Percentiles rank a stretch among this genome's conserved stretches.
phyloP scores from a whole-genome alignment of 768 basidiomycete species.

The Trametes meyenii region DNA sequence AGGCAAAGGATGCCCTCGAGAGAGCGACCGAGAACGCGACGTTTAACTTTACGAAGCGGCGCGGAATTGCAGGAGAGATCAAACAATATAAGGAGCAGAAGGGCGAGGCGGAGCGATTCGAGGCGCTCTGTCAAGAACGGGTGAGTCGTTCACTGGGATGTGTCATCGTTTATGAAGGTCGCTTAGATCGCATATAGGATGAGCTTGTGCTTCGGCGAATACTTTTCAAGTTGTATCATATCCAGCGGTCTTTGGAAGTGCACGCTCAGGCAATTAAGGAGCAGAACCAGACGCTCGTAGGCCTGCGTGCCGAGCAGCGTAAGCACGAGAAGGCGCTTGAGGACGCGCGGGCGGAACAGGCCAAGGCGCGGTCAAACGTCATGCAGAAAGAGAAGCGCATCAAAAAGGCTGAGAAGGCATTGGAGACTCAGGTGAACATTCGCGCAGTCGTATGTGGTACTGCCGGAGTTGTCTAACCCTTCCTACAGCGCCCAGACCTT shows the following conservation, averaged over 20 bases:
- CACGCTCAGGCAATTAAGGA: constrained; percentile 70
- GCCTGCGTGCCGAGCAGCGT: constrained; percentile 69
- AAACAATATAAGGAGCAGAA: constrained; percentile 98
- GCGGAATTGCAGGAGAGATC: constrained; percentile 93
- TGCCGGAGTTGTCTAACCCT: neutral
- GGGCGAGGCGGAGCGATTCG: constrained; percentile 87
- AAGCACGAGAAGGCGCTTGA: constrained; percentile 73
- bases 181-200: constrained; percentile 50
- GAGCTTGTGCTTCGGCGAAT: constrained; percentile 79
- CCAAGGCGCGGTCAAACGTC: constrained; percentile 70
- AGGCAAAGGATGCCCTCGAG: constrained; percentile 83
- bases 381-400: constrained; percentile 85
- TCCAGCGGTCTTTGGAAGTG: constrained; percentile 78
- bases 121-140: constrained; percentile 70
- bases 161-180: neutral
- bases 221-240: constrained; percentile 87
- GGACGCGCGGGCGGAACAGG: constrained; percentile 76
- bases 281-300: constrained; percentile 72
- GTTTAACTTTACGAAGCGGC: constrained; percentile 90
- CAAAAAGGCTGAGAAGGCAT: constrained; percentile 87
- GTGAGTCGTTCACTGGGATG: constrained; percentile 44
- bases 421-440: constrained; percentile 74
- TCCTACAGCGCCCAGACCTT: constrained; percentile 77
- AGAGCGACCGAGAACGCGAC: constrained; percentile 93
- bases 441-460: constrained; percentile 22